phyloP scores from a whole-genome alignment of 1,284 basidiomycete genomes.

The Ceratobasidium theobromae region DNA sequence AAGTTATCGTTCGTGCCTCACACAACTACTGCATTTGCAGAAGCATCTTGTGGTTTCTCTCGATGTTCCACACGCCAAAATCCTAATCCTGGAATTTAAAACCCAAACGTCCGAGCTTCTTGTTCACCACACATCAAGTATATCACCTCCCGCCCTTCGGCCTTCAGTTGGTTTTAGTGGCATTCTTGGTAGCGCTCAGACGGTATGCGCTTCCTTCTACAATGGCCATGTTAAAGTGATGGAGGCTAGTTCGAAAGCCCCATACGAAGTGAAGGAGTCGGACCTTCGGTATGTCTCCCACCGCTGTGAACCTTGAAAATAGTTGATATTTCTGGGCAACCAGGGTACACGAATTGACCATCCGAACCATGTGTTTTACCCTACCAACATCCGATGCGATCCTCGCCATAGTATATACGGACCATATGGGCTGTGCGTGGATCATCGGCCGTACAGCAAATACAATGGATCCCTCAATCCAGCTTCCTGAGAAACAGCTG shows the following conservation, averaged over 20 bases:
- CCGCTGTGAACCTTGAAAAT: neutral
- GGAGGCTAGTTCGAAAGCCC: neutral
- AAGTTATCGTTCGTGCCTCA: too few species aligned
- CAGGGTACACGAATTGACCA: conserved; percentile 73
- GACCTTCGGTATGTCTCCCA: conserved; percentile 9
- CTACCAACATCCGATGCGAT: conserved; percentile 49
- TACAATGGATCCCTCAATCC: conserved; percentile 49
- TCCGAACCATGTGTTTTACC: conserved; percentile 67
- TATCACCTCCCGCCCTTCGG: conserved; percentile 11
- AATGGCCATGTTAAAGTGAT: conserved; percentile 20
- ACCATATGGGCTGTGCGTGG: conserved; percentile 62
- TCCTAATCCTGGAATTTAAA: neutral
- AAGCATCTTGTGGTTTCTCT: conserved; percentile 11
- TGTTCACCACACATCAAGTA: conserved; percentile 9
- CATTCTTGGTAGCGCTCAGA: conserved; percentile 3
- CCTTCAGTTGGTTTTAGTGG: conserved; percentile 7
- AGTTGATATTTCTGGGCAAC: neutral
- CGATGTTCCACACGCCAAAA: conserved; percentile 10
- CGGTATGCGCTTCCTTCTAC: conserved; percentile 13
- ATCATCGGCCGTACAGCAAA: conserved; percentile 60
- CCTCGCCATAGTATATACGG: conserved; percentile 67
- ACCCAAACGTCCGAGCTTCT: neutral
- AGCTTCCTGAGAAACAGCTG: conserved; percentile 21
- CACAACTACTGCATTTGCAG: neutral
- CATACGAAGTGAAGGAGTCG: conserved; percentile 16